Base-by-base conservation (phyloP, 768 basidiomycete genomes). In the Mycena galericulata region DNA sequence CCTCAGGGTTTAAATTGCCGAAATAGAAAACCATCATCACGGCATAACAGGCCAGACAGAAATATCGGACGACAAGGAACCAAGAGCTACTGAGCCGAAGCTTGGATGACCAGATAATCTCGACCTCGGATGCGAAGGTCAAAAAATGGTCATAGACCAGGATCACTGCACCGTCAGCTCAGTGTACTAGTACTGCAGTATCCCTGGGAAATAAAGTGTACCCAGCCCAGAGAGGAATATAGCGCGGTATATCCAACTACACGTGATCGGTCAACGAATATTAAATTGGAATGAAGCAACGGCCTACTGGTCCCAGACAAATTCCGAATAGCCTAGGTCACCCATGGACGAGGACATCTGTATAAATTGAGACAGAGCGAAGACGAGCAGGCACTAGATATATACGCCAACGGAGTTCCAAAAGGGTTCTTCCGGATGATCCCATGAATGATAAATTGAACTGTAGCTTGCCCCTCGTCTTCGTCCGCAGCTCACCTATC, bases 301-400 rank as follows among this genome's bases (percentile, higher is more conserved):
- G 24, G 43, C 59, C 15, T n/a, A 70, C 64, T 70, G 69, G 54
- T 70, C 69, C 64, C 64, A 70, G 2, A 54, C 69, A 46, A 70
- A 70, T 30, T 45, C 50, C 6, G 27, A 43, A n/a, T 61, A 61
- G 26, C 62, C 64, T 3, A 70, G 46, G 11, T 64, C 69, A 12
- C 64, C 69, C 38, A 60, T 49, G 22, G 55, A 49, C 2, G 49
- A 45, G n/a, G 61, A 45, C 29, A 38, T 30, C n/a, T n/a, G n/a
- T n/a, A n/a, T n/a, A n/a, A n/a, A n/a, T n/a, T n/a, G n/a, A n/a
- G n/a, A n/a, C n/a, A n/a, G n/a, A n/a, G n/a, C n/a, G n/a, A n/a
- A n/a, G n/a, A n/a, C n/a, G n/a, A n/a, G n/a, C n/a, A n/a, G n/a
- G n/a, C n/a, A n/a, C n/a, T n/a, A n/a, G n/a, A n/a, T n/a, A n/a